Base-by-base conservation (phyloP, 441 rosid genomes). In the Corymbia calophylla region DNA sequence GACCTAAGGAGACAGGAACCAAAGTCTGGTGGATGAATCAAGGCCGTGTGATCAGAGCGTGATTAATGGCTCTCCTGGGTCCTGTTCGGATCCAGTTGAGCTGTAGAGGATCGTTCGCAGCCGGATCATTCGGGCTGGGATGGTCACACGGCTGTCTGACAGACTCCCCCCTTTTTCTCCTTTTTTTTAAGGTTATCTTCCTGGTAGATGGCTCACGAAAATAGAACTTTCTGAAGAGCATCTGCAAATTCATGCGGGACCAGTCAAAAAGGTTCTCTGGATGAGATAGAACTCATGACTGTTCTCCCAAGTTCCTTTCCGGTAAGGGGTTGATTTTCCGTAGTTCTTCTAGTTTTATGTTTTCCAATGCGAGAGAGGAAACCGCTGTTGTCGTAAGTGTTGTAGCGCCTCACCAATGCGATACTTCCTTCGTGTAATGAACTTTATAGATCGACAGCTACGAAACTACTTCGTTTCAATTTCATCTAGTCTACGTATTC, bases 61-160 rank as follows among this genome's bases (percentile, higher is more conserved):
- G 91, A 89, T 55, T 89, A 56, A 55, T 21, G 58, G 87, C 53
- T 18, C 9, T 1, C 2, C 2, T 23, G 14, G 6, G n/a, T 86
- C 27, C 60, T 10, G 0, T 0, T 7, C 4, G 86, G 35, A 35
- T 7, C 39, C 48, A 5, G 0, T 1, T 1, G 8, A 7, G 64
- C 53, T 48, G 77, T n/a, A 87, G 87, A 89, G 86, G 91, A 87
- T 55, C 91, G 91, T 89, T 87, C 91, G 77, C 58, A 35, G 53
- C 29, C 1, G 13, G 27, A 18, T 1, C 1, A 0, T 0, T 10
- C 1, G 0, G 56, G 27, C 19, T 39, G 88, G 54, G 88, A 8
- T 87, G 91, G 87, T 87, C 86, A 11, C 62, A 23, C 31, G 88
- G 87, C 80, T 55, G 81, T 87, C 91, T 87, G 89, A 87, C 91